Evolutionary conservation across 2,329 filamentous ascomycete species (phyloP).

Genomic region (Monosporascus sp.): DNA sequence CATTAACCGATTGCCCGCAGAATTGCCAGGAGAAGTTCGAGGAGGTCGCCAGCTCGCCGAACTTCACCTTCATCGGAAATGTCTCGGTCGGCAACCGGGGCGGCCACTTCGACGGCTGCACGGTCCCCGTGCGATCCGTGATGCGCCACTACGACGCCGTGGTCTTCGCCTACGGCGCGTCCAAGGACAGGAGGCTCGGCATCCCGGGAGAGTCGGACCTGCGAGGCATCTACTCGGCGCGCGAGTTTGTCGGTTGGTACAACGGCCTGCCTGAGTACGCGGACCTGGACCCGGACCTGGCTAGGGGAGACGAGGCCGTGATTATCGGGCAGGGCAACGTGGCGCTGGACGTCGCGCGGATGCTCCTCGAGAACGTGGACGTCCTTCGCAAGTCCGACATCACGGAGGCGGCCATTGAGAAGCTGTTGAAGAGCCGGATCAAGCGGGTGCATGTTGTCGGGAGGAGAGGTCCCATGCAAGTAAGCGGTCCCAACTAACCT

Average conservation of each 20-base stretch:
- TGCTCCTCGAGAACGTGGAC: slow-evolving; percentile 73
- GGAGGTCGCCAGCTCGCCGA: slow-evolving; percentile 74
- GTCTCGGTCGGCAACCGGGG: slow-evolving; percentile 62
- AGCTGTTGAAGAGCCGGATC: slow-evolving; percentile 66
- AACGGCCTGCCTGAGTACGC: slow-evolving; percentile 86
- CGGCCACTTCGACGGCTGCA: slow-evolving; percentile 35
- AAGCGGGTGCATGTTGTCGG: slow-evolving; percentile 83
- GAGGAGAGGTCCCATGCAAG: slow-evolving; percentile 82
- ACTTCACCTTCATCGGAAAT: slow-evolving; percentile 90
- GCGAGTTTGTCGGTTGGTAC: slow-evolving; percentile 97
- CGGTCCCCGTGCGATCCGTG: slow-evolving; percentile 62
- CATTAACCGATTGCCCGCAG: slow-evolving; percentile 35
- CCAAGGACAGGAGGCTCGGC: slow-evolving; percentile 71
- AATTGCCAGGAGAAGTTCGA: slow-evolving; percentile 94
- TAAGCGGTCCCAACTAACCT: slow-evolving; percentile 28
- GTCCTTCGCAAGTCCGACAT: slow-evolving; percentile 80
- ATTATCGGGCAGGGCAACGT: slow-evolving; percentile 96
- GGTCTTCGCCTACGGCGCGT: slow-evolving; percentile 87
- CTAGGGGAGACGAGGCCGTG: slow-evolving; percentile 72
- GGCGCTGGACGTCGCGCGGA: slow-evolving; percentile 85
- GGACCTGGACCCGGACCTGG: slow-evolving; percentile 66
- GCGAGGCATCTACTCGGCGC: slow-evolving; percentile 75
- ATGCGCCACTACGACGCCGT: slow-evolving; percentile 86
- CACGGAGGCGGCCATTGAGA: slow-evolving; percentile 73
- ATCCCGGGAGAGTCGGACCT: slow-evolving; percentile 73